A percentile compares a stretch with the other conserved stretches of the same genome.
These are phyloP conservation scores for Ceratobasidium sp. DNA, from an alignment of 1,284 basidiomycete genomes.

Conservation along the genomic window DNA sequence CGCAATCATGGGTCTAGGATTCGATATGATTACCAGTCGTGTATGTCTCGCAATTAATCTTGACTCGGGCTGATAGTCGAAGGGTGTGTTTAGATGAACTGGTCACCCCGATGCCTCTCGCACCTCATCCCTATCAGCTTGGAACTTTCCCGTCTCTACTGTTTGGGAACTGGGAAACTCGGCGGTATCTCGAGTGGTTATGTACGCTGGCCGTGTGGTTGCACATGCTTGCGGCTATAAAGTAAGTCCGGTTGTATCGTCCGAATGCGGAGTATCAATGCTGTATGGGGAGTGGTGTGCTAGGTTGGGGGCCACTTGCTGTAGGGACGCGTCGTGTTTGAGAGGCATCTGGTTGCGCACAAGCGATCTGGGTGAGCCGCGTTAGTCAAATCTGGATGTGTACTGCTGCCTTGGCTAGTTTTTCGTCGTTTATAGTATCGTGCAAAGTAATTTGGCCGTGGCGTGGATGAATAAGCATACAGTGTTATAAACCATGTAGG, in stretches of 20 bases:
- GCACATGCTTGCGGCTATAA: slow-evolving; percentile 84
- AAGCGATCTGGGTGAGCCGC: slow-evolving; percentile 70
- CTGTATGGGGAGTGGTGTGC: slow-evolving; percentile 76
- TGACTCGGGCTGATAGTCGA: not conserved
- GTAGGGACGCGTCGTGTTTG: slow-evolving; percentile 86
- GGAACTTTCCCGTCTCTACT: no score
- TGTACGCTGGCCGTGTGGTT: slow-evolving; percentile 75
- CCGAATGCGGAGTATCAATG: slow-evolving; percentile 13
- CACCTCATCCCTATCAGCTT: no score
- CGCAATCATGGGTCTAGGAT: no score
- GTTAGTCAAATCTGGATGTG: not conserved
- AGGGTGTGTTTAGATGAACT: slow-evolving; percentile 58
- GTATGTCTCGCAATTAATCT: not conserved
- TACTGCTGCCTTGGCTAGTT: slow-evolving; percentile 55
- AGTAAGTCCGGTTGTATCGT: slow-evolving; percentile 64
- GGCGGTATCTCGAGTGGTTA: slow-evolving; percentile 83
- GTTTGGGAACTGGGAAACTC: slow-evolving; percentile 89
- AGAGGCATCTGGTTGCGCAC: slow-evolving; percentile 89
- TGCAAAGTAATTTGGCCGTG: slow-evolving; percentile 82
- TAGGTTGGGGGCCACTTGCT: slow-evolving; percentile 86
- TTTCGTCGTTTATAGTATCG: slow-evolving; percentile 82
- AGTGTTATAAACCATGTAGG: slow-evolving; percentile 67
- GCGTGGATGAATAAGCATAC: slow-evolving; percentile 89
- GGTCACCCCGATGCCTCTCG: no score
- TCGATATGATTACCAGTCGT: slow-evolving; percentile 62